These are phyloP conservation scores for Tuber brumale DNA, from an alignment of 495 filamentous ascomycete species.

Conservation along the genomic window DNA sequence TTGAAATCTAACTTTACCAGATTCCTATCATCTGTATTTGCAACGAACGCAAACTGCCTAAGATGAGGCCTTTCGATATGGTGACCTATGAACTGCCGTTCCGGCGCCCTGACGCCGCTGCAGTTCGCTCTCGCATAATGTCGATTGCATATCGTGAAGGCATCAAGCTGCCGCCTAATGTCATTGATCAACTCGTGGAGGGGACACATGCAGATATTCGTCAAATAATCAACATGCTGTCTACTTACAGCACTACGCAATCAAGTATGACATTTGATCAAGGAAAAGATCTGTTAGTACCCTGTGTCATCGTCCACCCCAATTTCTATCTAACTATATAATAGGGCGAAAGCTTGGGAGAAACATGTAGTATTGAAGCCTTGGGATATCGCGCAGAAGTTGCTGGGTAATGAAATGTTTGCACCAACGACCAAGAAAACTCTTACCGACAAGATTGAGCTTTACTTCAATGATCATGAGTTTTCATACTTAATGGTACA, in stretches of 20 bases:
- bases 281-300: constrained; percentile 67
- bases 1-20: constrained; percentile 41
- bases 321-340: constrained; percentile 13
- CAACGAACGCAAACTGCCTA: constrained; percentile 84
- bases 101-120: constrained; percentile 76
- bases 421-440: constrained; percentile 70
- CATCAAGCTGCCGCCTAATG: constrained; percentile 72
- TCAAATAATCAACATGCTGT: constrained; percentile 97
- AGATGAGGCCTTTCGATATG: constrained; percentile 95
- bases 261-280: constrained; percentile 69
- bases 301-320: neutral
- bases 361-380: constrained; percentile 94
- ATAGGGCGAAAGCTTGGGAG: constrained; percentile 77
- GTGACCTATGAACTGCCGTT: constrained; percentile 81
- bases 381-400: constrained; percentile 93
- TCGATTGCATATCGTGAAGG: constrained; percentile 92
- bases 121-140: constrained; percentile 80
- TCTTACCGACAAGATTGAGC: constrained; percentile 92
- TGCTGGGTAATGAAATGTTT: constrained; percentile 83
- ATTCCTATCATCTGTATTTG: constrained; percentile 96
- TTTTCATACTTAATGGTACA: constrained; percentile 96
- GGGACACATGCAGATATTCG: constrained; percentile 92
- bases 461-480: constrained; percentile 99
- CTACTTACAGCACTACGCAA: constrained; percentile 82
- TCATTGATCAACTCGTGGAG: constrained; percentile 92